Evolutionary conservation across 495 filamentous ascomycete genomes (phyloP), one percentile per base, ranked within the genome.

Genomic region (Aspergillus leporis): DNA sequence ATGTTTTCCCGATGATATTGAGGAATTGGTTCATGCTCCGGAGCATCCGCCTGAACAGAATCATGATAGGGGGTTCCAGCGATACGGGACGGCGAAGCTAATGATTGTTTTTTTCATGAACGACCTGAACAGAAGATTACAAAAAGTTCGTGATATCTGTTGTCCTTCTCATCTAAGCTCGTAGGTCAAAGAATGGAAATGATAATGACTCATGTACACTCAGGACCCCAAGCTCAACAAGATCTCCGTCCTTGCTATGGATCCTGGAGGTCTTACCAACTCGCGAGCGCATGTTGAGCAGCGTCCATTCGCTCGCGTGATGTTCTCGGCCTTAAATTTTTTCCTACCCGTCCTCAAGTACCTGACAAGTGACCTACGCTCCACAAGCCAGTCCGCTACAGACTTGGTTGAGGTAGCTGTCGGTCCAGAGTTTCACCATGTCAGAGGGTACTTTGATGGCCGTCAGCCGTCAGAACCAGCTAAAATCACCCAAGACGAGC

Each of bases 21-120:
- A 68, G 18, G 52, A 67, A 32, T 61, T 72, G 30, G 62, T 72
- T 18, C 68, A 66, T 28, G 70, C 68, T n/a, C 23, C 5, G 6
- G 21, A 19, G 9, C 64, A 74, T 52, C 57, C 57, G 1, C 32
- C 47, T 5, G 34, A 51, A 0, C 65, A 77, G 22, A 69, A 72
- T 28, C 61, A 70, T 28, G 80, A 77, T 7, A 60, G 65, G 7
- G 79, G 77, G 0, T 80, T 75, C 32, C 64, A 77, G 54, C 40
- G 76, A 64, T 81, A 81, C 58, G 76, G 63, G 21, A 77, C 64
- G 10, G 72, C 74, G 1, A 81, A 81, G 58, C 62, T 82, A 1
- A 75, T 71, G 12, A 66, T 74, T 25, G 63, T 76, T n/a, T 74
- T 66, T 47, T 79, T 77, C 66, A 69, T 67, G 47, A 70, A 78